These are phyloP conservation scores for Berberis vulgaris DNA, from an alignment of 164 flowering plant genomes.

Conservation along the genomic window DNA sequence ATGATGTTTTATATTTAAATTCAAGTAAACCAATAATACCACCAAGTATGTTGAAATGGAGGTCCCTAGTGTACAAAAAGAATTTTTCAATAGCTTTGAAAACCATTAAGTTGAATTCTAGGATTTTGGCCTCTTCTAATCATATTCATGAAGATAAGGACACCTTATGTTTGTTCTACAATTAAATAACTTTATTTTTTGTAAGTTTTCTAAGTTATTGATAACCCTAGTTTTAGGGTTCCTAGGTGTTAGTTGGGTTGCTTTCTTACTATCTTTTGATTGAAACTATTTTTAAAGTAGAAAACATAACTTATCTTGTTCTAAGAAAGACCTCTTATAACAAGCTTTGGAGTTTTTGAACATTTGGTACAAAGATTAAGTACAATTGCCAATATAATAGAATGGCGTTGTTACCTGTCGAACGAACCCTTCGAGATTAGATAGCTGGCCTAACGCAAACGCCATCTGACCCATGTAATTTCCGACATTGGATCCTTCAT, in stretches of 20 bases:
- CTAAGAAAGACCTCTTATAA: neutral
- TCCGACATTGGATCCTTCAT: constrained; percentile 52
- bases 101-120: constrained; percentile 14
- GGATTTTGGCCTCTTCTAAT: constrained; percentile 30
- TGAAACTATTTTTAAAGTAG: neutral
- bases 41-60: constrained; percentile 3
- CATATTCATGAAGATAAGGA: constrained; percentile 1
- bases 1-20: neutral
- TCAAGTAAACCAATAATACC: neutral
- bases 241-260: constrained; percentile 4
- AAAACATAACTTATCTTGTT: constrained; percentile 1
- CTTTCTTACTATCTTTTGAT: constrained; percentile 9
- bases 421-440: constrained; percentile 67
- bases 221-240: neutral
- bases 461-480: constrained; percentile 96
- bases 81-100: constrained; percentile 21
- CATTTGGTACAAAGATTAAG: neutral
- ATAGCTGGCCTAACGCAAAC: constrained; percentile 76
- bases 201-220: neutral
- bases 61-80: constrained; percentile 10
- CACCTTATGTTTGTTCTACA: neutral
- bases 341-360: neutral
- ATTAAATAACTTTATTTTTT: neutral
- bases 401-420: constrained; percentile 47
- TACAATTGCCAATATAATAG: neutral